A percentile compares a stretch with the other conserved stretches of the same genome.
phyloP scores from a whole-genome alignment of 2,329 filamentous ascomycete species.

The Teratosphaeria pseudoeucalypti region DNA sequence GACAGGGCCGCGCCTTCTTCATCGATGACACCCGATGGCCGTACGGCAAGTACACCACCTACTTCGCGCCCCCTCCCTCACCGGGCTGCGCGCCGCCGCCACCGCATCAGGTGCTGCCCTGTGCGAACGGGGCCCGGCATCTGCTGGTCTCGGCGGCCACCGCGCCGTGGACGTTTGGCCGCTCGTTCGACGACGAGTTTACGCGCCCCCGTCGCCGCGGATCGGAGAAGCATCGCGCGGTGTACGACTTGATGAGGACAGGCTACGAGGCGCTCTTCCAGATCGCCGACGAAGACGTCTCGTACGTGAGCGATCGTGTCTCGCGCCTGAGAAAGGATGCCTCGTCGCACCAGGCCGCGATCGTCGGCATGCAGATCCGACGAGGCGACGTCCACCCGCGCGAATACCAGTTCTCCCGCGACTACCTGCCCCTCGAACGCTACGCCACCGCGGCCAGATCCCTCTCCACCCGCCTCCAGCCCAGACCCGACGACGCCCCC shows the following conservation, averaged over 20 bases:
- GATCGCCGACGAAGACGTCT: slow-evolving; percentile 54
- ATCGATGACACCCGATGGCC: slow-evolving; percentile 75
- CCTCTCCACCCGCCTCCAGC: slow-evolving; percentile 29
- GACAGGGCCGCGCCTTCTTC: slow-evolving; percentile 68
- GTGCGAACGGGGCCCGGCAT: slow-evolving; percentile 65
- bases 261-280: slow-evolving; percentile 68
- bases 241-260: slow-evolving; percentile 56
- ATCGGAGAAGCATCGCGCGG: slow-evolving; percentile 39
- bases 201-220: slow-evolving; percentile 29
- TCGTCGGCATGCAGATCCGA: slow-evolving; percentile 67
- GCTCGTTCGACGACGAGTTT: slow-evolving; percentile 45
- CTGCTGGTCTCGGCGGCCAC: slow-evolving; percentile 64
- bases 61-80: slow-evolving; percentile 57
- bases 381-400: slow-evolving; percentile 69
- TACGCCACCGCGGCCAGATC: slow-evolving; percentile 49
- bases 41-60: slow-evolving; percentile 63
- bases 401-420: slow-evolving; percentile 69
- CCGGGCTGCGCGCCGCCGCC: slow-evolving; percentile 61
- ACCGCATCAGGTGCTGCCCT: slow-evolving; percentile 66
- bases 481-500: slow-evolving; percentile 67
- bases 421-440: slow-evolving; percentile 64
- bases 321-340: slow-evolving; percentile 43
- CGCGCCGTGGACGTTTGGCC: slow-evolving; percentile 52
- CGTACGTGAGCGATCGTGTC: slow-evolving; percentile 53
- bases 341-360: slow-evolving; percentile 39